Evolutionary conservation across 2,329 filamentous ascomycete species (phyloP).

Genomic region (Botrytis elliptica): DNA sequence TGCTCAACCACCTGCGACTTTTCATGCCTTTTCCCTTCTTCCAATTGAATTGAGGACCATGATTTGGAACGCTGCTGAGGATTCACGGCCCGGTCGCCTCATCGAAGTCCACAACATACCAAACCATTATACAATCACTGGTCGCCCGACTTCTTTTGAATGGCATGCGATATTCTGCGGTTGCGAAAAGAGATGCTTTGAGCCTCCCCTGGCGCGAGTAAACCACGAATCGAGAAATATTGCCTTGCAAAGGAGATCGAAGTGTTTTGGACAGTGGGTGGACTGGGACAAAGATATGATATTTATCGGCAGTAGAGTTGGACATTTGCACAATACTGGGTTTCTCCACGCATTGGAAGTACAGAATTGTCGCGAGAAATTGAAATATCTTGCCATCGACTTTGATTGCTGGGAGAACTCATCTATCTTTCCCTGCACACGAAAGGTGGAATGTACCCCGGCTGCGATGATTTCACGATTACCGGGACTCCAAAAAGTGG

Average conservation of each 20-base stretch:
- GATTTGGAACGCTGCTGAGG: constrained; percentile 1
- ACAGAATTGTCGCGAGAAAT: not conserved
- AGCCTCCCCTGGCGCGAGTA: not conserved
- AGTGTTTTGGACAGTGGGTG: not conserved
- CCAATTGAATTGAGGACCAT: not conserved
- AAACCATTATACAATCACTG: not conserved
- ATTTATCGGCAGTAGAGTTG: constrained; percentile 14
- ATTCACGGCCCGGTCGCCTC: not conserved
- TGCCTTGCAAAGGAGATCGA: not conserved
- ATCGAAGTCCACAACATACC: constrained; percentile 19
- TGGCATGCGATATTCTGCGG: constrained; percentile 4
- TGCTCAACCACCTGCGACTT: not conserved
- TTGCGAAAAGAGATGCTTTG: not conserved
- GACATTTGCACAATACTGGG: constrained; percentile 19
- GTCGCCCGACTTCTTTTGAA: not conserved
- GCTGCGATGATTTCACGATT: constrained; percentile 3
- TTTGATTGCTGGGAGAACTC: not conserved
- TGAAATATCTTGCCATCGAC: constrained; percentile 1
- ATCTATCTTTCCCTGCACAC: not conserved
- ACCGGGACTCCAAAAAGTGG: not conserved
- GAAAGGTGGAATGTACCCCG: not conserved
- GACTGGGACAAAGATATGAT: constrained; percentile 15
- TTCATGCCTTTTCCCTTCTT: not conserved
- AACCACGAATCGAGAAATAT: not conserved
- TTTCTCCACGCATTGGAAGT: constrained; percentile 18